Base-by-base conservation (phyloP, 2,329 filamentous ascomycete genomes). In the Berkeleyomyces basicola region DNA sequence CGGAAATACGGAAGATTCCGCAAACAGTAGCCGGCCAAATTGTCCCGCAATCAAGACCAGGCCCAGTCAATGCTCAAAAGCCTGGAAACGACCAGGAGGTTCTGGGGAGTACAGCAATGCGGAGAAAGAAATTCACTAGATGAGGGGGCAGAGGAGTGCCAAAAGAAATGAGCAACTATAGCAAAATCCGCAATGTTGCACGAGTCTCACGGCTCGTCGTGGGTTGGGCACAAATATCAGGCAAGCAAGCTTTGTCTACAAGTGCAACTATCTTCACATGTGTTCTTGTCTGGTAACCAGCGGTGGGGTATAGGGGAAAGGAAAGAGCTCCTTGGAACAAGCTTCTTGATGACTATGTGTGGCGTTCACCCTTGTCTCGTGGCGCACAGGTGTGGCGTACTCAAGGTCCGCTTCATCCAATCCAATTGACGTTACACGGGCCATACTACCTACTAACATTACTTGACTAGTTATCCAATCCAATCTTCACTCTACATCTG, bases 401-500 rank as follows among this genome's bases (percentile, higher is more conserved):
- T 23, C 49, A 14, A 59, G 7, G 7, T 33, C 9, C 23, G 23
- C 23, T 36, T 14, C 36, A 9, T 46, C 58, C n/a, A 7, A 46
- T 44, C n/a, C n/a, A 31, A 59, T 23, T 43, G 33, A 4, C 57
- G 14, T 59, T 7, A 10, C 16, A 9, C 31, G 36, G 31, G 40
- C 31, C 58, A 46, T 44, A 16, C 49, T n/a, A 37, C n/a, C 39
- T n/a, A 11, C 55, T 11, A 14, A 5, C 16, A 58, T 43, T 23
- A 14, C 47, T 23, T 11, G 7, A 6, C n/a, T 59, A 36, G 16
- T 49, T 58, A 37, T 40, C 39, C 23, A 23, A 23, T 23, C 23
- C 23, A 23, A 23, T 62, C 9, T 55, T 47, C 31, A n/a, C 58
- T 10, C 65, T 63, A 69, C 14, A 66, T 47, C 57, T 67, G 66